phyloP scores from a whole-genome alignment of 2,329 filamentous ascomycete genomes.

The Ambrosiella beaveri region DNA sequence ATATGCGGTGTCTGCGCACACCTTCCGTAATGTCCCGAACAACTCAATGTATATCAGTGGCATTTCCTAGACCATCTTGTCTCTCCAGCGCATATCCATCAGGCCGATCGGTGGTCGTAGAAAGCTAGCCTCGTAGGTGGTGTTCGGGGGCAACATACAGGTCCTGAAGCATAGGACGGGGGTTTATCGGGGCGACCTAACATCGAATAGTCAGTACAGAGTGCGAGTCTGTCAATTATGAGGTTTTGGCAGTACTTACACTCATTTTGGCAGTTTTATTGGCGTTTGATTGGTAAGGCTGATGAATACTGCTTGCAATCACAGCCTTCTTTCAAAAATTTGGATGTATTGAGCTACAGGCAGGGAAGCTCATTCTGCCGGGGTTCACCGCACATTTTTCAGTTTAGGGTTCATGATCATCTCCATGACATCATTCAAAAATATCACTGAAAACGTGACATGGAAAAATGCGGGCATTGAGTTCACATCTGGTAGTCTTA shows the following conservation, averaged over 20 bases:
- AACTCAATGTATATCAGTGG: too few species aligned
- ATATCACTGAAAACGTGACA: too few species aligned
- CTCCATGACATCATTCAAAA: neutral
- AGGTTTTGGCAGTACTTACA: neutral
- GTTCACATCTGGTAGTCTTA: too few species aligned
- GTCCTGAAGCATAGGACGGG: conserved; percentile 86
- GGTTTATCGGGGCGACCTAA: conserved; percentile 78
- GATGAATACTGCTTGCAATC: conserved; percentile 3
- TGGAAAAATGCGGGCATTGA: too few species aligned
- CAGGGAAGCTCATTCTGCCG: conserved; percentile 6
- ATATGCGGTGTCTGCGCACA: neutral
- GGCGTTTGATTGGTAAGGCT: conserved; percentile 6
- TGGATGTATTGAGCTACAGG: neutral
- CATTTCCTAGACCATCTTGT: too few species aligned
- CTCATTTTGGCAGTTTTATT: conserved; percentile 8
- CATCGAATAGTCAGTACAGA: neutral
- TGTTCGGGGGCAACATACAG: conserved; percentile 40
- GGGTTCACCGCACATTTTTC: conserved; percentile 1
- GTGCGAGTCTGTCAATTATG: neutral
- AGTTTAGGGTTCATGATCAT: conserved; percentile 6
- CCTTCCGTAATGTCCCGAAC: neutral
- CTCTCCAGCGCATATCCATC: too few species aligned
- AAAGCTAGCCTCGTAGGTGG: neutral
- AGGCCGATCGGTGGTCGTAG: neutral
- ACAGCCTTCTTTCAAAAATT: conserved; percentile 10